phyloP scores from a whole-genome alignment of 2,329 filamentous ascomycete species.

The Fusarium clavum region DNA sequence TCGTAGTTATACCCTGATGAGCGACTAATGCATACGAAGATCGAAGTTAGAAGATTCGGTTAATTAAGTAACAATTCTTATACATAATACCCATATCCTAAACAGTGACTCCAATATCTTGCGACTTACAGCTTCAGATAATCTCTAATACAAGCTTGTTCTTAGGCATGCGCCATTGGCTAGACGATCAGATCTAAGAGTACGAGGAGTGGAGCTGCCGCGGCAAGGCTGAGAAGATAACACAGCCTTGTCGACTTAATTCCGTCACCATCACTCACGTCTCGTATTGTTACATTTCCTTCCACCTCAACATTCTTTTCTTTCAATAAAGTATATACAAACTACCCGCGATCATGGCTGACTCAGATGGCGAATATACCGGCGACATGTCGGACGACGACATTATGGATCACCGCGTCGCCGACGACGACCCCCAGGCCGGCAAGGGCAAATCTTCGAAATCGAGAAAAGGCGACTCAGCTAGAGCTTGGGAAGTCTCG shows the following conservation, averaged over 20 bases:
- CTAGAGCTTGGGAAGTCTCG: constrained; percentile 74
- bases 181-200: constrained; percentile 13
- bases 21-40: constrained; percentile 50
- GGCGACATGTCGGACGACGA: constrained; percentile 74
- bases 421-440: constrained; percentile 51
- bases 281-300: constrained; percentile 6
- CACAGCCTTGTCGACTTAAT: constrained; percentile 44
- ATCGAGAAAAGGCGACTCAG: constrained; percentile 53
- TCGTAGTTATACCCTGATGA: constrained; percentile 55
- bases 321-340: not conserved
- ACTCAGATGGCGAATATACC: constrained; percentile 79
- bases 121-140: not conserved
- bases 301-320: not conserved
- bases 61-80: constrained; percentile 29
- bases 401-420: constrained; percentile 62
- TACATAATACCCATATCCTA: not conserved
- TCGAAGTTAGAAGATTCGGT: constrained; percentile 43
- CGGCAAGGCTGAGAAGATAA: constrained; percentile 37
- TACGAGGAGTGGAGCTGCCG: constrained; percentile 28
- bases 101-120: not conserved
- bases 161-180: constrained; percentile 35
- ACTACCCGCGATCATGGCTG: constrained; percentile 66
- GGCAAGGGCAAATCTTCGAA: constrained; percentile 46
- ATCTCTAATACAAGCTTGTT: constrained; percentile 7
- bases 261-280: constrained; percentile 28